A percentile compares a stretch with the other conserved stretches of the same genome.
Conservation (phyloP, 2,329 filamentous ascomycete genomes). For the Raffaelea ambrosiae region DNA sequence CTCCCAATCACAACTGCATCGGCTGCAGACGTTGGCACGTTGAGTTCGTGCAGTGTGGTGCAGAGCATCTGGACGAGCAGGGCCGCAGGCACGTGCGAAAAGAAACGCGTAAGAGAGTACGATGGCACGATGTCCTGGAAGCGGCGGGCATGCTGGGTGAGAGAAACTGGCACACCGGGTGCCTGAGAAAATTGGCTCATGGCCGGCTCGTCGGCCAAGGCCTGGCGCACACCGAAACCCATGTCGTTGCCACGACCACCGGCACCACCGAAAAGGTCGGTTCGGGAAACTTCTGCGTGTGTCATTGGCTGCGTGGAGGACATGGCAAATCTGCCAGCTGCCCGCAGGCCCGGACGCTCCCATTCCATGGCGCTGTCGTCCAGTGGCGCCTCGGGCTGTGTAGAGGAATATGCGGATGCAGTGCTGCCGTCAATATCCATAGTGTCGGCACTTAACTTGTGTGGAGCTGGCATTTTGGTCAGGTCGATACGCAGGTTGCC, state of each 20-base stretch:
- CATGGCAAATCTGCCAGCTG: constrained; percentile 32
- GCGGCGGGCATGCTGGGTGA: constrained; percentile 80
- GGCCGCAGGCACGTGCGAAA: constrained; percentile 67
- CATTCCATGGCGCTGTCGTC: constrained; percentile 77
- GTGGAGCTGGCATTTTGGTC: constrained; percentile 51
- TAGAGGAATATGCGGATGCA: constrained; percentile 23
- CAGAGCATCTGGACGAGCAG: constrained; percentile 72
- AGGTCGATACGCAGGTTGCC: constrained; percentile 87
- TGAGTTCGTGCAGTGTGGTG: constrained; percentile 76
- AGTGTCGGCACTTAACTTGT: constrained; percentile 27
- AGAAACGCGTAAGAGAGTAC: constrained; percentile 84
- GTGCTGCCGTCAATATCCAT: constrained; percentile 70
- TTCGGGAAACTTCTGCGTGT: constrained; percentile 26
- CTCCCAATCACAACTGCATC: constrained; percentile 19
- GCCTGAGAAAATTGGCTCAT: constrained; percentile 77
- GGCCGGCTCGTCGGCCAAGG: constrained; percentile 76
- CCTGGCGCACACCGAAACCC: constrained; percentile 32
- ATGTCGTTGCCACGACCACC: constrained; percentile 17
- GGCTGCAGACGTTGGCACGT: constrained; percentile 58
- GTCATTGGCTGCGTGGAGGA: constrained; percentile 42
- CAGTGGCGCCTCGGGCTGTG: constrained; percentile 58
- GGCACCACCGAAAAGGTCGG: constrained; percentile 22
- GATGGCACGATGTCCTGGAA: constrained; percentile 89
- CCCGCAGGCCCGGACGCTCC: constrained; percentile 63
- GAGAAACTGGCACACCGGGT: constrained; percentile 68